Conservation (phyloP, 805 yeast genomes). For the Hanseniaspora singularis region DNA sequence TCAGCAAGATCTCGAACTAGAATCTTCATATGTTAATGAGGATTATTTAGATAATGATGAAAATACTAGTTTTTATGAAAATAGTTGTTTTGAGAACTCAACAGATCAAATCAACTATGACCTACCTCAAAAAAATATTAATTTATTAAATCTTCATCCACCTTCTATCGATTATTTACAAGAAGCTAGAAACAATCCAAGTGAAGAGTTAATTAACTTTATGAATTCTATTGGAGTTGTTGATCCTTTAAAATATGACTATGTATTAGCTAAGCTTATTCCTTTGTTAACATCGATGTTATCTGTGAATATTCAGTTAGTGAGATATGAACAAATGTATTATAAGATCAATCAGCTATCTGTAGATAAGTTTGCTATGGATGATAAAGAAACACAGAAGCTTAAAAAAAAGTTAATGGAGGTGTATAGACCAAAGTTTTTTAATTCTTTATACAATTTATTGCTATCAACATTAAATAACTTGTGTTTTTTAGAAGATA, state of each 20-base stretch:
- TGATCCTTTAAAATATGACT: conserved; percentile 2
- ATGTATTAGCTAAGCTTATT: not conserved
- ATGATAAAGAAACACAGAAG: not conserved
- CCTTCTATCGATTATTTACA: conserved; percentile 1
- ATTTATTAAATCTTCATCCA: not conserved
- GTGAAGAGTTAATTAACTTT: not conserved
- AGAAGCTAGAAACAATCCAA: not conserved
- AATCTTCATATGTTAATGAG: too few species aligned
- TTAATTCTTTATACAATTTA: not conserved
- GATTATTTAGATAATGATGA: too few species aligned
- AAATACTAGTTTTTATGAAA: too few species aligned
- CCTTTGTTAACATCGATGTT: conserved; percentile 2
- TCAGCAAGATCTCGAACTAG: too few species aligned
- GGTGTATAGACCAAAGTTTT: not conserved
- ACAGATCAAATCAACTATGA: too few species aligned
- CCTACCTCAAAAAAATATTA: too few species aligned
- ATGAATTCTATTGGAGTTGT: conserved; percentile 10
- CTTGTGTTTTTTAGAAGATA: conserved; percentile 2
- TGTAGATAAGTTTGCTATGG: conserved; percentile 3
- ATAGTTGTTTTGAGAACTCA: too few species aligned
- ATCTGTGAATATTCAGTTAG: not conserved
- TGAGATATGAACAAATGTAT: conserved; percentile 13
- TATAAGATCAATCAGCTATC: conserved; percentile 1
- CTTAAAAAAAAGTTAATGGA: not conserved
- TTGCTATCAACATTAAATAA: conserved; percentile 1